These are phyloP conservation scores for Globisporangium middletonii DNA, from an alignment of 352 stramenopile species.

Conservation along the genomic window DNA sequence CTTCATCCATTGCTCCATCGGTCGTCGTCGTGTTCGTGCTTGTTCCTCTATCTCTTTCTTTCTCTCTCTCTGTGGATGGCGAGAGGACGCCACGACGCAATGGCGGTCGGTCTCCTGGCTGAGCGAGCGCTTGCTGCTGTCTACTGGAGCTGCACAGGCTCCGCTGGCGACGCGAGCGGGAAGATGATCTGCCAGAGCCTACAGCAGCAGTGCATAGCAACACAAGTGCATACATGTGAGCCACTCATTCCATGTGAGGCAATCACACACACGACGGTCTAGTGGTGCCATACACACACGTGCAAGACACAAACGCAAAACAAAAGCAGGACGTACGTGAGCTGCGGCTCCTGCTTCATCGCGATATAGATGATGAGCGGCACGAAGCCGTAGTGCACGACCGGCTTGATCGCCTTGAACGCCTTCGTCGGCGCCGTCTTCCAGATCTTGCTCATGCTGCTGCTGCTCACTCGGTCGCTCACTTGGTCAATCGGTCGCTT, in stretches of 20 bases:
- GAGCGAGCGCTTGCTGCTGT: not conserved
- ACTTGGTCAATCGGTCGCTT: too few species aligned
- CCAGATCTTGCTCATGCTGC: slow-evolving; percentile 54
- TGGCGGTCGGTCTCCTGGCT: too few species aligned
- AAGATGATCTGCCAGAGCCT: slow-evolving; percentile 74
- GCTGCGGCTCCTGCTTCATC: slow-evolving; percentile 66
- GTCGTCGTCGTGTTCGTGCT: too few species aligned
- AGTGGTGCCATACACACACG: too few species aligned
- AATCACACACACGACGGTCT: not conserved
- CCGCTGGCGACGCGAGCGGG: slow-evolving; percentile 57
- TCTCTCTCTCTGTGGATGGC: not conserved
- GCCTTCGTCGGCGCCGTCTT: slow-evolving; percentile 71
- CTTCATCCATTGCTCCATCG: not conserved
- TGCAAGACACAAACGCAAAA: not conserved
- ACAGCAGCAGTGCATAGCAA: slow-evolving; percentile 4
- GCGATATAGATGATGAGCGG: slow-evolving; percentile 78
- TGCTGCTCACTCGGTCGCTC: not conserved
- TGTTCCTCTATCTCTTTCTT: not conserved
- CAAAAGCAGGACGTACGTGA: slow-evolving; percentile 39
- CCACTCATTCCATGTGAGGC: not conserved
- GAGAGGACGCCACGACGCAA: too few species aligned
- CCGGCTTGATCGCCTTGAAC: slow-evolving; percentile 79
- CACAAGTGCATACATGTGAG: not conserved
- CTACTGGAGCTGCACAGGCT: slow-evolving; percentile 43
- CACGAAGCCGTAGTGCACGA: slow-evolving; percentile 79